phyloP scores from a whole-genome alignment of 176 grass and related monocot species.

The Avena eriantha region DNA sequence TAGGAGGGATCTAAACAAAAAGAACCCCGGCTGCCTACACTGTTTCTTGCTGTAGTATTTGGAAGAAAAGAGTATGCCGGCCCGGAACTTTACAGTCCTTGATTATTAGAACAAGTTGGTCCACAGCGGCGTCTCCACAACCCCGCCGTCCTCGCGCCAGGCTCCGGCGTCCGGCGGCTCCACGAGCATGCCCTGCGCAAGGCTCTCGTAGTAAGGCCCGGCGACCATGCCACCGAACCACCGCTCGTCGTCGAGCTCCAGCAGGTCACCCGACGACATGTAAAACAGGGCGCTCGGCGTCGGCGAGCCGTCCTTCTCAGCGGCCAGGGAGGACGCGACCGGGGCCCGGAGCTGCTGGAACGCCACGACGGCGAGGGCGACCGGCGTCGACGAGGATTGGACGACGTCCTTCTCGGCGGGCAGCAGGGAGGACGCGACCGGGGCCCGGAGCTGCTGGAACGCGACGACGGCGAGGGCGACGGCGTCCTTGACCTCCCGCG shows the following conservation, averaged over 20 bases:
- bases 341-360: too few species aligned
- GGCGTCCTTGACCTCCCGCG: background rate
- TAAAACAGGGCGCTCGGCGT: background rate
- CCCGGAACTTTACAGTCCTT: too few species aligned
- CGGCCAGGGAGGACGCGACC: too few species aligned
- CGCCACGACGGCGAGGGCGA: background rate
- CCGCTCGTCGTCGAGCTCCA: slow-evolving; percentile 20
- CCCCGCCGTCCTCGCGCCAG: background rate
- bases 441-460: too few species aligned
- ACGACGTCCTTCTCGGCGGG: too few species aligned
- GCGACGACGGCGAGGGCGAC: background rate
- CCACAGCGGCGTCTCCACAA: background rate
- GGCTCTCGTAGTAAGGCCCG: slow-evolving; percentile 61
- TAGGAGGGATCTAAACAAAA: too few species aligned
- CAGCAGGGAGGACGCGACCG: too few species aligned
- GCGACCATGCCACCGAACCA: slow-evolving; percentile 47
- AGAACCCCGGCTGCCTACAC: too few species aligned
- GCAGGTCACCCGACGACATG: background rate
- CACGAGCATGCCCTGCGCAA: slow-evolving; percentile 62
- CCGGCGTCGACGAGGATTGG: background rate
- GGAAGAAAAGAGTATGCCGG: too few species aligned
- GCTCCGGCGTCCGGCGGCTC: slow-evolving; percentile 38
- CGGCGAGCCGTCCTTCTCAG: background rate
- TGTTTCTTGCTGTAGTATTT: too few species aligned
- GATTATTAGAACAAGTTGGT: background rate